Percentiles rank a stretch among this genome's conserved stretches.
Conservation (phyloP, 768 basidiomycete genomes). For the Paxillus rubicundulus region DNA sequence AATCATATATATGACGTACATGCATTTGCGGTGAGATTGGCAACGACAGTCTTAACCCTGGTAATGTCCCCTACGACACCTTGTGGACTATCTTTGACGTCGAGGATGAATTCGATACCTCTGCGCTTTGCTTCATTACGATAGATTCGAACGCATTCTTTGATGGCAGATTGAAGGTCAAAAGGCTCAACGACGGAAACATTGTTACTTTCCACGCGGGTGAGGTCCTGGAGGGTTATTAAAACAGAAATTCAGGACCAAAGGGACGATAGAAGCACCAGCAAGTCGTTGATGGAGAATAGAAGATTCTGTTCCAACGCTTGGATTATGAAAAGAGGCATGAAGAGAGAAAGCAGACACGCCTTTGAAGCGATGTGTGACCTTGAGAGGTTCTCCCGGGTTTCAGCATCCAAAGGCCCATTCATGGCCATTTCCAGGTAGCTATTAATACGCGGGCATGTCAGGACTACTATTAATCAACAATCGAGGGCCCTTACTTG, state of each 20-base stretch:
- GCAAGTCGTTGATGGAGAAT: slow-evolving; percentile 81
- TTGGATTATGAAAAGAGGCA: not conserved
- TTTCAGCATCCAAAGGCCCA: slow-evolving; percentile 68
- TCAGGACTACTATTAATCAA: not conserved
- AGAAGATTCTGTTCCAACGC: slow-evolving; percentile 50
- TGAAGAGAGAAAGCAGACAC: not conserved
- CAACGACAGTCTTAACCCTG: slow-evolving; percentile 74
- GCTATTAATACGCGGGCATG: slow-evolving; percentile 29
- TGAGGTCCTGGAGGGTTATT: slow-evolving; percentile 22
- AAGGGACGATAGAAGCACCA: slow-evolving; percentile 37
- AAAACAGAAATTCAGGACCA: slow-evolving; percentile 29
- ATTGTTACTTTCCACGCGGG: slow-evolving; percentile 69
- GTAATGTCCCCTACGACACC: slow-evolving; percentile 67
- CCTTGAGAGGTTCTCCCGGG: slow-evolving; percentile 67
- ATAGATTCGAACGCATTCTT: slow-evolving; percentile 63
- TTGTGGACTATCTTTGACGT: slow-evolving; percentile 52
- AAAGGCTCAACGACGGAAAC: slow-evolving; percentile 78
- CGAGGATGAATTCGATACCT: slow-evolving; percentile 56
- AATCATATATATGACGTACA: slow-evolving; percentile 37
- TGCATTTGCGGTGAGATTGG: slow-evolving; percentile 76
- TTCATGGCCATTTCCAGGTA: slow-evolving; percentile 82
- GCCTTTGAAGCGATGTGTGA: slow-evolving; percentile 78
- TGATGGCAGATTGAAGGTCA: slow-evolving; percentile 56
- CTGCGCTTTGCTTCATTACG: slow-evolving; percentile 63
- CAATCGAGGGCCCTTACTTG: not conserved